phyloP scores from a whole-genome alignment of 2,329 filamentous ascomycete species.

The Cyanodermella asteris region DNA sequence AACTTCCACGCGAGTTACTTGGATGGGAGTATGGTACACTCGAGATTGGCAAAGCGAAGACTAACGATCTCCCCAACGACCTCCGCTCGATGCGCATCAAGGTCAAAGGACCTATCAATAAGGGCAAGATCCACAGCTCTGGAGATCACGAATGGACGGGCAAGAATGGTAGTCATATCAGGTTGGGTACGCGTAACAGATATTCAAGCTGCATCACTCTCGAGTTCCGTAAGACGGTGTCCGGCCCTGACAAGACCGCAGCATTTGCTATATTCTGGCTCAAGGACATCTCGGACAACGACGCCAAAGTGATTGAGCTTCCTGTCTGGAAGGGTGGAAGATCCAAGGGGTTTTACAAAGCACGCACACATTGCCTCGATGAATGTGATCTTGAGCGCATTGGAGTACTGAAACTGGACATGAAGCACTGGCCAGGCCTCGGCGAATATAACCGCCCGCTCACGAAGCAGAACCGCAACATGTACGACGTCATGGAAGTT shows the following conservation, averaged over 20 bases:
- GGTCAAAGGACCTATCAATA: conserved; percentile 34
- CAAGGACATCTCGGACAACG: conserved; percentile 46
- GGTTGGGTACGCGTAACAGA: conserved; percentile 12
- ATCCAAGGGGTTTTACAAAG: conserved; percentile 22
- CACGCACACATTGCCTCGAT: conserved; percentile 8
- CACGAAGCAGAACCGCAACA: conserved; percentile 30
- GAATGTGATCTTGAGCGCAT: too few species aligned
- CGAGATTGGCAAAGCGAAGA: conserved; percentile 32
- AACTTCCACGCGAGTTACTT: conserved; percentile 33
- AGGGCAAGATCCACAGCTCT: conserved; percentile 47
- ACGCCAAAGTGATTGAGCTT: conserved; percentile 35
- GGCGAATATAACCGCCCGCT: conserved; percentile 35
- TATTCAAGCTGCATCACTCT: conserved; percentile 12
- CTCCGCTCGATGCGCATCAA: conserved; percentile 33
- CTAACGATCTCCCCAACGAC: conserved; percentile 26
- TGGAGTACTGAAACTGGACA: too few species aligned
- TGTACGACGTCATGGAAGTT: conserved; percentile 41
- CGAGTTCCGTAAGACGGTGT: conserved; percentile 11
- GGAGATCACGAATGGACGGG: conserved; percentile 35
- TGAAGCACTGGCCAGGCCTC: conserved; percentile 40
- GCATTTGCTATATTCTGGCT: conserved; percentile 30
- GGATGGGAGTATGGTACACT: conserved; percentile 56
- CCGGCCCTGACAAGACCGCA: conserved; percentile 11
- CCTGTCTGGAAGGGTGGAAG: conserved; percentile 44
- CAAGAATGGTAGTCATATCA: conserved; percentile 9